phyloP scores from a whole-genome alignment of 176 grass and related monocot genomes.

The Dendrocalamus sinicus region DNA sequence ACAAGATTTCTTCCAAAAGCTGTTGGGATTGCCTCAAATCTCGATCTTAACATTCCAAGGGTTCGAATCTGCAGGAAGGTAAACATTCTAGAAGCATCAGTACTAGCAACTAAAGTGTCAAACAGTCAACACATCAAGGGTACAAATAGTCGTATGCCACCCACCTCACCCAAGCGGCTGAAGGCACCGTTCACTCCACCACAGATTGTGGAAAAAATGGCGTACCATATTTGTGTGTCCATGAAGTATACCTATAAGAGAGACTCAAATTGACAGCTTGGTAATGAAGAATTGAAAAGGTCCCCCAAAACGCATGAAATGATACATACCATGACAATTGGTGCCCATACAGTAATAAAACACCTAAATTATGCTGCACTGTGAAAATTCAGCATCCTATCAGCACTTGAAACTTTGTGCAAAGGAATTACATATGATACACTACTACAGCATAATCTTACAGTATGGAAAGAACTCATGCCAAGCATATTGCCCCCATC shows the following conservation, averaged over 20 bases:
- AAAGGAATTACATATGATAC: constrained; percentile 5
- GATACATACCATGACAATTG: constrained; percentile 82
- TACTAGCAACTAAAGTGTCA: constrained; percentile 21
- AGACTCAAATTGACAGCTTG: constrained; percentile 27
- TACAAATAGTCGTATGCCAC: constrained; percentile 41
- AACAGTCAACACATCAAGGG: neutral
- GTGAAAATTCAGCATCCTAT: constrained; percentile 45
- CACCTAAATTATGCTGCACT: constrained; percentile 93
- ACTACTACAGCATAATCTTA: constrained; percentile 55
- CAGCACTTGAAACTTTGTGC: constrained; percentile 37
- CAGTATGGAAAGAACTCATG: constrained; percentile 94
- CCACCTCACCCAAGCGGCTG: constrained; percentile 93
- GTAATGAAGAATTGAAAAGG: neutral
- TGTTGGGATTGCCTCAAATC: constrained; percentile 73
- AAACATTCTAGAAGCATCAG: constrained; percentile 40
- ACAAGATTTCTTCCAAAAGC: constrained; percentile 69
- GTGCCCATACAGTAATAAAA: constrained; percentile 92
- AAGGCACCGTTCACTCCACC: constrained; percentile 93
- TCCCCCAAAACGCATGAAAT: neutral
- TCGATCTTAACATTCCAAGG: constrained; percentile 92
- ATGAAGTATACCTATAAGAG: constrained; percentile 89
- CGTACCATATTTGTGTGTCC: constrained; percentile 99
- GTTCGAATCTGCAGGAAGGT: constrained; percentile 76
- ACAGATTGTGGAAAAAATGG: constrained; percentile 96
- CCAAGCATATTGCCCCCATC: constrained; percentile 69